A percentile compares a stretch with the other conserved stretches of the same genome.
These are phyloP conservation scores for Diaporthe sp. DNA, from an alignment of 2,329 filamentous ascomycete species.

Conservation along the genomic window DNA sequence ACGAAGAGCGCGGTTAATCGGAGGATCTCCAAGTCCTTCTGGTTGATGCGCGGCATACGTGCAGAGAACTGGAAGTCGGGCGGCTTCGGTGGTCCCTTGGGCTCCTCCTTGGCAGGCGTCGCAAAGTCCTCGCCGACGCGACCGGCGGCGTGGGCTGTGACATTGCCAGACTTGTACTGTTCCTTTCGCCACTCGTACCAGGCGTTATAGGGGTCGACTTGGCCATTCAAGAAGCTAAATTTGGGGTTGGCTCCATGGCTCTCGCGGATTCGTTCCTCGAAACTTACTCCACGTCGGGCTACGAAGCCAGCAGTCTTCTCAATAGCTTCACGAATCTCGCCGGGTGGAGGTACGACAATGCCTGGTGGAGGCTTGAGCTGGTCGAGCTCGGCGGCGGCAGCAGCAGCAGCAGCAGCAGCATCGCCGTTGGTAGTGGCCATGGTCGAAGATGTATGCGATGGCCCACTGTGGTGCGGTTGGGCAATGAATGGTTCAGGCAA, in stretches of 20 bases:
- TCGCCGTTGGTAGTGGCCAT: conserved; percentile 63
- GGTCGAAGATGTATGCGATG: conserved; percentile 27
- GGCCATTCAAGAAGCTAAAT: conserved; percentile 88
- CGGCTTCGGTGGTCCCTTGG: conserved; percentile 85
- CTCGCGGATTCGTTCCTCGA: conserved; percentile 86
- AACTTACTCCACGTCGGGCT: conserved; percentile 72
- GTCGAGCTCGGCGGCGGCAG: conserved; percentile 63
- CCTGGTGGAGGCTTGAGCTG: conserved; percentile 83
- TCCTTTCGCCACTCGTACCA: conserved; percentile 93
- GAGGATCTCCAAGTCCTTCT: conserved; percentile 84
- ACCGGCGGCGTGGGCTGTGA: conserved; percentile 81
- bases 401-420: conserved; percentile 57
- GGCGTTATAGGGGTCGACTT: conserved; percentile 83
- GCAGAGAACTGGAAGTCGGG: conserved; percentile 93
- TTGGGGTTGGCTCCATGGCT: conserved; percentile 89
- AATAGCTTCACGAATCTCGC: conserved; percentile 84
- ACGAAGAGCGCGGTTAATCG: conserved; percentile 89
- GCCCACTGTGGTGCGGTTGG: conserved; percentile 37
- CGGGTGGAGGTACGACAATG: conserved; percentile 86
- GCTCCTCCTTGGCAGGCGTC: conserved; percentile 68
- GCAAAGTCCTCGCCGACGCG: conserved; percentile 71
- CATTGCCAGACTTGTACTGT: conserved; percentile 86
- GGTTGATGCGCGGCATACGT: conserved; percentile 96
- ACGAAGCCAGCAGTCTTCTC: conserved; percentile 97
- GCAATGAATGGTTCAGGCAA: conserved; percentile 37